phyloP scores from a whole-genome alignment of 2,329 filamentous ascomycete species.

The Phaeoacremonium minimum region DNA sequence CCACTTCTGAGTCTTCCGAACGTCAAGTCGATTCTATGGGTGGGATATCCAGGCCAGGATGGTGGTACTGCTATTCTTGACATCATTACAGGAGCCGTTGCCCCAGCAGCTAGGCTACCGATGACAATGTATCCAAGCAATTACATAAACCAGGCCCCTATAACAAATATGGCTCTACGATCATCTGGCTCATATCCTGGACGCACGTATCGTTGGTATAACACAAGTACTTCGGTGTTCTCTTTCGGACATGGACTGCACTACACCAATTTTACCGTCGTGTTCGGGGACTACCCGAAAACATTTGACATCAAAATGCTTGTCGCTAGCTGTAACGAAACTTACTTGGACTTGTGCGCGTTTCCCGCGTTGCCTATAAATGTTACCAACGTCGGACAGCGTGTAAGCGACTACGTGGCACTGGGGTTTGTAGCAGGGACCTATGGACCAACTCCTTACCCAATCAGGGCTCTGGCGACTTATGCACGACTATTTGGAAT shows the following conservation, averaged over 20 bases:
- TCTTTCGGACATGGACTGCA: conserved; percentile 54
- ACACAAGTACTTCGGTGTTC: conserved; percentile 39
- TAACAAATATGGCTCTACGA: conserved; percentile 52
- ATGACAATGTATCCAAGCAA: conserved; percentile 50
- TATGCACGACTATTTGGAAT: conserved; percentile 40
- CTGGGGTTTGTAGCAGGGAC: conserved; percentile 44
- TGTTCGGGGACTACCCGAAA: too few relatives aligned
- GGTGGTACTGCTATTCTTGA: conserved; percentile 52
- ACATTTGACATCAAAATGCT: too few relatives aligned
- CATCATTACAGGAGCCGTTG: conserved; percentile 42
- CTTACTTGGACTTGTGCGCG: conserved; percentile 36
- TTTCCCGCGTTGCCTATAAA: conserved; percentile 34
- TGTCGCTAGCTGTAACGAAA: too few relatives aligned
- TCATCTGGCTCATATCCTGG: conserved; percentile 40
- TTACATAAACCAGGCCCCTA: conserved; percentile 44
- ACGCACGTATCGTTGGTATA: conserved; percentile 57
- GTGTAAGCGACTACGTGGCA: conserved; percentile 46
- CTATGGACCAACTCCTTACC: conserved; percentile 42
- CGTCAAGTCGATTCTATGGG: conserved; percentile 51
- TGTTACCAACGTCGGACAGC: conserved; percentile 42
- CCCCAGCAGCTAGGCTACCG: conserved; percentile 50
- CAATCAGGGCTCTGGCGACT: conserved; percentile 45
- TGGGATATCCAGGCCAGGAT: conserved; percentile 55
- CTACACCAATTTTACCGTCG: conserved; percentile 50
- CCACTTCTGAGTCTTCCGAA: conserved; percentile 40